Evolutionary conservation across 345 rosid species (phyloP), one percentile per base, ranked within the genome.

Genomic region (Gossypium sturtianum): DNA sequence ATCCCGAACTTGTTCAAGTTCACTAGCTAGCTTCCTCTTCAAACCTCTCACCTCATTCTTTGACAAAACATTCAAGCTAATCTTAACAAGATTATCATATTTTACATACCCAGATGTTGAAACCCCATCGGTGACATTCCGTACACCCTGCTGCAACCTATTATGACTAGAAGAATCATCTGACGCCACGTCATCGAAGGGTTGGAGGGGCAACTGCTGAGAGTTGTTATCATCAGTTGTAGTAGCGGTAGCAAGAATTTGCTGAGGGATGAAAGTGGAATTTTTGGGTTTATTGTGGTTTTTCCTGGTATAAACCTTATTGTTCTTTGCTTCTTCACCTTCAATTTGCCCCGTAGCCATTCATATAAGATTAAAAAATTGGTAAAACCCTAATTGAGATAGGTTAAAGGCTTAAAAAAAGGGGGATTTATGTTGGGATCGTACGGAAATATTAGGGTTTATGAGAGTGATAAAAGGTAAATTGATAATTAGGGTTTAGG

Each of bases 1-100:
- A 70, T 48, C 82, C 78, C 84, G 80, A 73, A 88, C 88, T 73
- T 78, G 85, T 73, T 90, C 84, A 66, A 90, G 92, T 81, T 90
- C 94, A 70, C 78, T 56, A 17, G 69, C 82, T 52, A 90, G 71
- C 77, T 84, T 90, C 75, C 90, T 79, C 84, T 83, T 88, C 7
- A 88, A 74, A 70, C 66, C 80, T 34, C 80, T 78, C 76, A 74
- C 81, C 60, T 84, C 88, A 9, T 57, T 63, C 69, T 82, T 83
- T 2, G 83, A 83, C 60, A 76, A 62, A 20, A 60, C 70, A 83
- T 76, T 59, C 56, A 86, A 76, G 65, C 74, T 86, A 74, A 88
- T 77, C 76, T 82, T 82, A 23, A 90, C 87, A 25, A 73, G 66
- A 52, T 80, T 73, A 82, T 78, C 87, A 52, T 70, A 70, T 72